Conservation (phyloP, 2,329 filamentous ascomycete species). For the Aspergillus arachidicola region DNA sequence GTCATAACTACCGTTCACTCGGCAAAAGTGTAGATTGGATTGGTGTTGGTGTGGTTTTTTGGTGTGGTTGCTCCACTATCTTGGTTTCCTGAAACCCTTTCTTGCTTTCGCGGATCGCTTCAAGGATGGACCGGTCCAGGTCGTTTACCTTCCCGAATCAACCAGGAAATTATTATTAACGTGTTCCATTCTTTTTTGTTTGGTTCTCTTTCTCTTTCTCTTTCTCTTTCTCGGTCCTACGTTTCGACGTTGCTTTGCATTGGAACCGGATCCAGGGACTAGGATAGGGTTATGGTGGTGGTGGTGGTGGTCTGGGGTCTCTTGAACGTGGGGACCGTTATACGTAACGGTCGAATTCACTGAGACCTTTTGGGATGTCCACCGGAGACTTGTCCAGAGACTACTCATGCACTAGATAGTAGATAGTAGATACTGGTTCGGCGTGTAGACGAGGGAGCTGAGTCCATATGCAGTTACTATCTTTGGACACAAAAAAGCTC, state of each 20-base stretch:
- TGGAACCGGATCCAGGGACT: background rate
- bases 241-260: background rate
- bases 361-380: background rate
- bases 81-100: slow-evolving; percentile 10
- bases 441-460: background rate
- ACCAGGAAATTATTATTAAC: background rate
- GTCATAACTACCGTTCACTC: slow-evolving; percentile 11
- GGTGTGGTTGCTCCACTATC: slow-evolving; percentile 14
- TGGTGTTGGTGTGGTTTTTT: slow-evolving; percentile 7
- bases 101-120: slow-evolving; percentile 3
- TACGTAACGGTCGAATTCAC: background rate
- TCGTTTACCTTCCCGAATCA: slow-evolving; percentile 1
- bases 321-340: background rate
- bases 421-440: background rate
- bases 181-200: background rate
- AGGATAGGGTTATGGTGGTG: background rate
- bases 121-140: slow-evolving; percentile 10
- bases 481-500: background rate
- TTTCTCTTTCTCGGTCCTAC: background rate
- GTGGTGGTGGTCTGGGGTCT: background rate
- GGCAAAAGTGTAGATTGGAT: slow-evolving; percentile 12
- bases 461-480: background rate
- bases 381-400: background rate
- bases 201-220: background rate
- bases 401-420: background rate